phyloP scores from a whole-genome alignment of 129 eudicot species.

The Escallonia rubra region DNA sequence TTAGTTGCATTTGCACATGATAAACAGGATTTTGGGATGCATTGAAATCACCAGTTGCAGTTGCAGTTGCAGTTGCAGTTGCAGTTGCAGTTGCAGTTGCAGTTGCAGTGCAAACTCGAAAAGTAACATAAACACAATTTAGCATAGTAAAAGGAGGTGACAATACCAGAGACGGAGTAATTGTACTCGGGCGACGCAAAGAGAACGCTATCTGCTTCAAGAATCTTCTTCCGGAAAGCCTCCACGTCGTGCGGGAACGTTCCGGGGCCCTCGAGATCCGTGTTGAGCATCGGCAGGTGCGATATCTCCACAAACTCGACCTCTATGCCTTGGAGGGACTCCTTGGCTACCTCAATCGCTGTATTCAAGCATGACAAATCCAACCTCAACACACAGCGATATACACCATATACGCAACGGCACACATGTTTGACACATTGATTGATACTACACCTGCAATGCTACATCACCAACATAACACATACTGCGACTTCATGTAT shows the following conservation, averaged over 20 bases:
- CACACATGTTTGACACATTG: no score
- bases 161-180: slow-evolving; percentile 69
- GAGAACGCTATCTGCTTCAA: slow-evolving; percentile 54
- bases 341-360: slow-evolving; percentile 44
- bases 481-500: no score
- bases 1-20: no score
- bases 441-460: no score
- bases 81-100: no score
- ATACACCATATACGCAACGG: background rate
- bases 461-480: no score
- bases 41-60: background rate
- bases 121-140: no score
- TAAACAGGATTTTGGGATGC: background rate
- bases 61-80: no score
- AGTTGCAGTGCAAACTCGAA: background rate
- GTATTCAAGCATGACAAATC: background rate
- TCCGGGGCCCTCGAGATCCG: slow-evolving; percentile 76
- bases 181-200: slow-evolving; percentile 94
- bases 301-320: slow-evolving; percentile 69
- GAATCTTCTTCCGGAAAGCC: slow-evolving; percentile 73
- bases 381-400: background rate
- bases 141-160: background rate
- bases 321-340: slow-evolving; percentile 48
- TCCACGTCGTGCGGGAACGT: slow-evolving; percentile 66
- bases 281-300: slow-evolving; percentile 70